Percentiles rank a stretch among this genome's conserved stretches.
These are phyloP conservation scores for Aphanocladium album DNA, from an alignment of 2,329 filamentous ascomycete genomes.

Conservation along the genomic window DNA sequence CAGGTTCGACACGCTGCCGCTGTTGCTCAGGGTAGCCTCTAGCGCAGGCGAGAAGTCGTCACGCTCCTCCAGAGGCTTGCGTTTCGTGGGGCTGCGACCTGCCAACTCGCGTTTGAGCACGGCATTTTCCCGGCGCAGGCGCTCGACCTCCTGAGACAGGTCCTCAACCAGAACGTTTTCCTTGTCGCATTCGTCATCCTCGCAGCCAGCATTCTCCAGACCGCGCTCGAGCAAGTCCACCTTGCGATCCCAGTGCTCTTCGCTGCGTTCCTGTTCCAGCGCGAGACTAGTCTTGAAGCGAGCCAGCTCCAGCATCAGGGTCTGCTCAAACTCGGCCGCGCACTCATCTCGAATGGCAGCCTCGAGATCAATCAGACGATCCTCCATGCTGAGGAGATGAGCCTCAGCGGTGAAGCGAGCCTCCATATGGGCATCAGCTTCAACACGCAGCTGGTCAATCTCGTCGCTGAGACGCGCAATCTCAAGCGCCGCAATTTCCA, in stretches of 20 bases:
- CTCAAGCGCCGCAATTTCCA: constrained; percentile 76
- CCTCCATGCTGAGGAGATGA: constrained; percentile 65
- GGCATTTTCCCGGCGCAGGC: constrained; percentile 59
- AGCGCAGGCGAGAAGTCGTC: constrained; percentile 35
- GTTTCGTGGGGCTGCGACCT: constrained; percentile 58
- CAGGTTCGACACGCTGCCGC: constrained; percentile 30
- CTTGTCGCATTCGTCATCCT: constrained; percentile 51
- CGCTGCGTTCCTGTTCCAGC: constrained; percentile 71
- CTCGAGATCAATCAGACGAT: constrained; percentile 64
- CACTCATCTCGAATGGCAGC: constrained; percentile 85
- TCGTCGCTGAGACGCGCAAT: constrained; percentile 69
- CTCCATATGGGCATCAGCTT: constrained; percentile 66
- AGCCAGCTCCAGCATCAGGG: constrained; percentile 67
- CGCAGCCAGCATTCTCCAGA: constrained; percentile 38
- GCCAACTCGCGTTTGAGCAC: constrained; percentile 62
- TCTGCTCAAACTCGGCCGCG: constrained; percentile 76
- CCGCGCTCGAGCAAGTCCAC: constrained; percentile 59
- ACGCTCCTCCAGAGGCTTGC: constrained; percentile 49
- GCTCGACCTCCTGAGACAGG: constrained; percentile 66
- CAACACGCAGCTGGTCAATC: constrained; percentile 66
- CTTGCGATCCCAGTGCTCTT: constrained; percentile 85
- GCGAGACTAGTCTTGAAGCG: constrained; percentile 79
- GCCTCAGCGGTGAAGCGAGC: constrained; percentile 67
- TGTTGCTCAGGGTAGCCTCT: constrained; percentile 8
- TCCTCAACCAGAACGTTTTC: constrained; percentile 59